Evolutionary conservation across 1,139 yeast genomes (phyloP).

Genomic region (Lodderomyces elongisporus): DNA sequence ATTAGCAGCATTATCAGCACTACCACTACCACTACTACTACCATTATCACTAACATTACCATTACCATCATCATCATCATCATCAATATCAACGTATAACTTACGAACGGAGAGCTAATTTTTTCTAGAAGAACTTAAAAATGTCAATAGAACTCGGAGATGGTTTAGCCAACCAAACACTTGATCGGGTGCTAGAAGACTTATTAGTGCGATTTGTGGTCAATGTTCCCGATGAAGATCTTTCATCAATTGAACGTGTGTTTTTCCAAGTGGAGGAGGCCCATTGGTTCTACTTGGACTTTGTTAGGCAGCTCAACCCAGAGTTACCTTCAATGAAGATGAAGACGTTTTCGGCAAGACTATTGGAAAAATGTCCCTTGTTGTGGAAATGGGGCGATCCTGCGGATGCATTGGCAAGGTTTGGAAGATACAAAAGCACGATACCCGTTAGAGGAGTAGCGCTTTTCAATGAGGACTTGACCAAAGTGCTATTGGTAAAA

Average conservation of each 20-base stretch:
- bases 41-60: no score
- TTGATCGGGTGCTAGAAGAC: constrained; percentile 81
- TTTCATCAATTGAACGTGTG: constrained; percentile 79
- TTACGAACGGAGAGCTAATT: no score
- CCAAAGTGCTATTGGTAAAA: constrained; percentile 72
- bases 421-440: constrained; percentile 79
- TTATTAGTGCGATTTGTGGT: constrained; percentile 83
- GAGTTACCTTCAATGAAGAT: constrained; percentile 73
- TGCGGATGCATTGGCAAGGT: constrained; percentile 64
- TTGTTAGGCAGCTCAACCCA: constrained; percentile 69
- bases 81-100: no score
- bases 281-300: constrained; percentile 95
- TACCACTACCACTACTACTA: no score
- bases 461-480: constrained; percentile 64
- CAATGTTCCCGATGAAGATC: constrained; percentile 88
- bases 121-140: no score
- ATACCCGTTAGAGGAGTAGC: constrained; percentile 98
- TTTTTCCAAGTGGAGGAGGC: constrained; percentile 97
- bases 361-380: constrained; percentile 76
- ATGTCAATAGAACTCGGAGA: constrained; percentile 57
- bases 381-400: constrained; percentile 87
- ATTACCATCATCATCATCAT: no score
- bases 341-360: constrained; percentile 67
- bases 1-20: no score
- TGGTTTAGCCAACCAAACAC: constrained; percentile 52